These are phyloP conservation scores for Arthrobotrys pseudoclavata DNA, from an alignment of 2,329 filamentous ascomycete genomes.

Conservation along the genomic window DNA sequence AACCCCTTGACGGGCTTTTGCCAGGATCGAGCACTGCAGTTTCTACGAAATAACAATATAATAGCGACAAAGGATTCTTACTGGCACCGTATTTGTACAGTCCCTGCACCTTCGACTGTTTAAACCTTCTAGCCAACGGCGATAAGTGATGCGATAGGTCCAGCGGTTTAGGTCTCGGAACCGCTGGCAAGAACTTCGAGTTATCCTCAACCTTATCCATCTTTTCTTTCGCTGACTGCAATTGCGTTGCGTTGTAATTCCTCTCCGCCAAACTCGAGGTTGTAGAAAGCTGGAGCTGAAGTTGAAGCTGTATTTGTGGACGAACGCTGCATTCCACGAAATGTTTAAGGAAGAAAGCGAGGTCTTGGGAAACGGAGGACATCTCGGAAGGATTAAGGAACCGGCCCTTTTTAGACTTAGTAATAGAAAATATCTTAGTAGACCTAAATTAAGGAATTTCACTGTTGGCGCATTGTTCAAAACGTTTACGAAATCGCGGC, in stretches of 20 bases:
- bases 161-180: slow-evolving; percentile 69
- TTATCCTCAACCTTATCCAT: slow-evolving; percentile 37
- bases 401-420: slow-evolving; percentile 30
- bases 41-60: slow-evolving; percentile 70
- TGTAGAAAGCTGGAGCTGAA: slow-evolving; percentile 34
- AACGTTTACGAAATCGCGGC: slow-evolving; percentile 33
- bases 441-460: slow-evolving; percentile 35
- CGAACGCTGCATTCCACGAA: slow-evolving; percentile 56
- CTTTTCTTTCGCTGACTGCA: slow-evolving; percentile 13
- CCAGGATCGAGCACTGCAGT: background rate
- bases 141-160: slow-evolving; percentile 87
- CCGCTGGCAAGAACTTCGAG: background rate
- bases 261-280: slow-evolving; percentile 31
- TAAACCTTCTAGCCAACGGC: slow-evolving; percentile 75
- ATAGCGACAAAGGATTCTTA: slow-evolving; percentile 68
- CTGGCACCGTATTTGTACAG: slow-evolving; percentile 80
- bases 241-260: slow-evolving; percentile 31
- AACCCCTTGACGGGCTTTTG: background rate
- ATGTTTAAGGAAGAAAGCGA: slow-evolving; percentile 55
- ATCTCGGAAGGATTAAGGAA: slow-evolving; percentile 20
- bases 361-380: slow-evolving; percentile 51
- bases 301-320: slow-evolving; percentile 35
- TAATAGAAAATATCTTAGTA: slow-evolving; percentile 18
- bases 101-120: slow-evolving; percentile 78
- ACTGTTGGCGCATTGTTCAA: slow-evolving; percentile 21